Base-by-base conservation (phyloP, 352 stramenopile species). In the Phytophthora pseudosyringae region DNA sequence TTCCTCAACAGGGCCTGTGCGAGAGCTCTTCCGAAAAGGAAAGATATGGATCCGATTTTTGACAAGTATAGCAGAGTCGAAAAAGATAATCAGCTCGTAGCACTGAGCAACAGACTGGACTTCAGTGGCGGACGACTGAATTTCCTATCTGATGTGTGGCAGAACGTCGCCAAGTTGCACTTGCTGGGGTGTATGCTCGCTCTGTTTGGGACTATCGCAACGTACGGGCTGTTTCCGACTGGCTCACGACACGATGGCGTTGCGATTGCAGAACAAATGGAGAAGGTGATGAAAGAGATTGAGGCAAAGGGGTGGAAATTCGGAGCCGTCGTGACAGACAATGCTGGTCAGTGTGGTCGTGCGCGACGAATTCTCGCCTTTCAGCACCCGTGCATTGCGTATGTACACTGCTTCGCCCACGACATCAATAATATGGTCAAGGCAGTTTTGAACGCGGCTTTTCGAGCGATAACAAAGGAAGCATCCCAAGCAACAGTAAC, bases 351-450 rank as follows among this genome's bases (percentile, higher is more conserved):
- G 26, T 46, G 39, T 18, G n/a, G 16, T n/a, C n/a, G n/a, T n/a
- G 18, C 18, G 16, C 15, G 18, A n/a, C 39, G 39, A 13, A 46
- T 29, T 46, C 39, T 46, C 12, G 39, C 39, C 11, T n/a, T 28
- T 9, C 39, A n/a, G 5, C 18, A 28, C 11, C 39, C n/a, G 13
- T 3, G 39, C 7, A 46, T 46, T 4, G 39, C 16, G 15, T 29
- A 25, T n/a, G 39, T 46, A n/a, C 39, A 28, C 18, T 28, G 39
- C 39, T 46, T 46, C 18, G 39, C 39, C 39, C 39, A 46, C 16
- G n/a, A 29, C 26, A 46, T 46, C 9, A 46, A 46, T 13, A 29
- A 46, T 18, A 1, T 46, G 8, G 39, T 29, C 13, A 46, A 28
- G 18, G 15, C 2, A 29, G 39, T 46, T 13, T 21, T 46, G 18